Base-by-base conservation (phyloP, 1,284 basidiomycete genomes). In the Trametes versicolor region DNA sequence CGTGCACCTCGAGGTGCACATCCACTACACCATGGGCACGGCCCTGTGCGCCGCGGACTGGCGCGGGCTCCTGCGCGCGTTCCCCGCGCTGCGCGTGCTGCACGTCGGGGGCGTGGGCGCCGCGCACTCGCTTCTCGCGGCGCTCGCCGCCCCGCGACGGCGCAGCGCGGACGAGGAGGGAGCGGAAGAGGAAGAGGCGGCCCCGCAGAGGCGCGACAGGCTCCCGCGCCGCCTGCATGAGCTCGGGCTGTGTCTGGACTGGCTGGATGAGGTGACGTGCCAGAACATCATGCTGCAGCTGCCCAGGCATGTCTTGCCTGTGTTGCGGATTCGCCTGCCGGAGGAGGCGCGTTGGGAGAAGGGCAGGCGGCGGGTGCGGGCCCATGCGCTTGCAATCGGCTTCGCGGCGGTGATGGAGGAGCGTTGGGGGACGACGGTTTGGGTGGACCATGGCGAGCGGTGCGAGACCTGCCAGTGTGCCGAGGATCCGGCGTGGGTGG, bases 1-100 rank as follows among this genome's bases (percentile, higher is more conserved):
- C 63, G 75, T 66, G 65, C 75, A 67, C 58, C 66, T 68, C 78
- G 84, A 12, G 91, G 91, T 19, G 79, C 83, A 48, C 93, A 92
- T 75, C 76, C 82, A 17, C 78, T 93, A 58, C 29, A 79, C 80
- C 10, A 21, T 10, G 45, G 7, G 49, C 76, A 92, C 54, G 78
- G 82, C 27, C 92, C 92, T 74, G 80, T 89, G n/a, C 89, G 90
- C 10, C 9, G 23, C 19, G 19, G 25, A 43, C 41, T 57, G 55
- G 41, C 10, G 21, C 10, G 1, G 2, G 41, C 27, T 47, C 43
- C 43, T 57, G 27, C 9, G 12, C 21, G 12, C 23, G 54, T n/a
- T 43, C 25, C 5, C 39, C 9, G 19, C 15, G 29, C 12, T 56
- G 25, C 54, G 54, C 23, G 54, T 45, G 21, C 54, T 55, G 1